These are phyloP conservation scores for Schizophyllum amplum DNA, from an alignment of 1,284 basidiomycete genomes.

Conservation along the genomic window DNA sequence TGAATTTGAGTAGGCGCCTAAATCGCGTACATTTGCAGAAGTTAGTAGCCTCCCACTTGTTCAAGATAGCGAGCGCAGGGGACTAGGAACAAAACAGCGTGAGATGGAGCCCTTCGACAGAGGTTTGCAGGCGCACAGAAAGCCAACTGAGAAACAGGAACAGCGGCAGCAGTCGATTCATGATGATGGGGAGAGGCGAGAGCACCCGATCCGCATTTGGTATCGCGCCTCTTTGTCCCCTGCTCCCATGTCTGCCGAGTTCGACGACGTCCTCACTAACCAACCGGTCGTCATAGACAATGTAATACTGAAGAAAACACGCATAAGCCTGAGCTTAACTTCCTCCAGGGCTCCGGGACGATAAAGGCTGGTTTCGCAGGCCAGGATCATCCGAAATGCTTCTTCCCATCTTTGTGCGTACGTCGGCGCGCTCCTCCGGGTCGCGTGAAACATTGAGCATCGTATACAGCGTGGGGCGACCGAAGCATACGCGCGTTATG, in stretches of 20 bases:
- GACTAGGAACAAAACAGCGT: constrained; percentile 10
- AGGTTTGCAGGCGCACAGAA: neutral
- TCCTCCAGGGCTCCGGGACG: constrained; percentile 81
- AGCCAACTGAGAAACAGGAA: constrained; percentile 5
- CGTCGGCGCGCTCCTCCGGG: constrained; percentile 22
- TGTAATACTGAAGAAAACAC: constrained; percentile 40
- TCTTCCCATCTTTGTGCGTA: constrained; percentile 95
- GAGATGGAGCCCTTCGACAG: constrained; percentile 16
- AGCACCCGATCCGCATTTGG: neutral
- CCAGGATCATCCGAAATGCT: constrained; percentile 96
- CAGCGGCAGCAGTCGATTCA: constrained; percentile 4
- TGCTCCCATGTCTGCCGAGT: constrained; percentile 66
- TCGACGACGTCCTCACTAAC: constrained; percentile 86
- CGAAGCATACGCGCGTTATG: constrained; percentile 95
- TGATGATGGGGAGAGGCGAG: neutral
- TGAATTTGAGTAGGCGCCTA: neutral
- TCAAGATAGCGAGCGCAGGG: constrained; percentile 31
- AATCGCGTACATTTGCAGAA: constrained; percentile 69
- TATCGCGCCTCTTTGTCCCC: neutral
- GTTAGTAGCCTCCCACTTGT: constrained; percentile 77
- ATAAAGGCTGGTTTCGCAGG: constrained; percentile 98
- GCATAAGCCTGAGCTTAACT: constrained; percentile 12
- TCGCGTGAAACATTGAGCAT: constrained; percentile 16
- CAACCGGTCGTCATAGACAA: constrained; percentile 96
- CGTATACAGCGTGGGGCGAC: constrained; percentile 75